Evolutionary conservation across 1,284 basidiomycete species (phyloP), one percentile per base, ranked within the genome.

Genomic region (Lentinula novae-zelandiae): DNA sequence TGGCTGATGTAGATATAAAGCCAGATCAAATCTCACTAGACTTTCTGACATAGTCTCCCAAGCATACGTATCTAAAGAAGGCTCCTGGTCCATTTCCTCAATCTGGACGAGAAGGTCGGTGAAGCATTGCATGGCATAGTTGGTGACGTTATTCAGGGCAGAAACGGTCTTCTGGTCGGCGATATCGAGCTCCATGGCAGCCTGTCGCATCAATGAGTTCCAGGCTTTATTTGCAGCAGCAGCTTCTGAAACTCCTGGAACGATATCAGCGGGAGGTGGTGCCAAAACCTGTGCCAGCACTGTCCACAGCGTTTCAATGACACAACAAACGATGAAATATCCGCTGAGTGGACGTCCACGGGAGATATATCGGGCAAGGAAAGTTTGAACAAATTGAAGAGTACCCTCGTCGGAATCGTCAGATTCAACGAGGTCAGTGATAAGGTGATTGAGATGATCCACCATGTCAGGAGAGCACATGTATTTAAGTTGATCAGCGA

Each of bases 1-100:
- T 27, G 10, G 10, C 34, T 13, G 20, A 39, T 39, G 20, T 46
- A 34, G 42, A 22, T 7, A 20, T 36, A 46, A 5, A 20, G 9
- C 34, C 51, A 34, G 20, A 52, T 44, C 40, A 56, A 22, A 52
- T 75, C 78, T 56, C 66, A 87, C 91, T 79, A 94, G 71, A 65
- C 87, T 89, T 70, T 93, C 91, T 7, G 91, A 90, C 83, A 93
- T 87, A 0, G 90, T 92, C 69, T 93, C 90, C 86, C 89, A 92
- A 58, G 89, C 85, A 72, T 93, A 93, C n/a, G 88, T 90, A 69
- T 93, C 92, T 36, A 89, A 69, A 1, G 87, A 82, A 17, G 89
- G 90, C 63, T 90, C 88, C 8, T 78, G 75, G 10, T 92, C 90
- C 85, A 93, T 86, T 63, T 89, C 89, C 67, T 91, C 84, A 55